Conservation (phyloP, 2,329 filamentous ascomycete species). For the Mycogone perniciosa region DNA sequence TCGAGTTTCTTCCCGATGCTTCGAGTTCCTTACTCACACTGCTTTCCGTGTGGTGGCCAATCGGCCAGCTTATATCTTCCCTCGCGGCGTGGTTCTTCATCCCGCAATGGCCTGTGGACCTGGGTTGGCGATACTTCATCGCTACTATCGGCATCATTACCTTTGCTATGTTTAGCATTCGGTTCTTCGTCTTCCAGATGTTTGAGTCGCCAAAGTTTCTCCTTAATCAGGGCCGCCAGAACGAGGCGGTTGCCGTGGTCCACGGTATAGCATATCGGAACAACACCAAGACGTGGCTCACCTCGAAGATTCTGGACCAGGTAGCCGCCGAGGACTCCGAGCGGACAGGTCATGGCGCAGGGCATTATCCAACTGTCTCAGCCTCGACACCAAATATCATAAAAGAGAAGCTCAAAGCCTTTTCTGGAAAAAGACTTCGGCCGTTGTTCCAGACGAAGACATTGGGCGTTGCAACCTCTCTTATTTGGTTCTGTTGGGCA, state of each 20-base stretch:
- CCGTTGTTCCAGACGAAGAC: constrained; percentile 56
- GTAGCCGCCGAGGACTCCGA: constrained; percentile 41
- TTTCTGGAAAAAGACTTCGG: constrained; percentile 60
- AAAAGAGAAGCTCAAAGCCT: constrained; percentile 54
- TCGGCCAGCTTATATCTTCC: constrained; percentile 70
- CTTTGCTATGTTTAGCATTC: constrained; percentile 68
- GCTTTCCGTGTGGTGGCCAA: constrained; percentile 81
- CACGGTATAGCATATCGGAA: constrained; percentile 73
- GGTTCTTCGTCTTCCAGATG: constrained; percentile 74
- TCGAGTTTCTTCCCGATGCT: constrained; percentile 74
- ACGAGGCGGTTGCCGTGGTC: constrained; percentile 72
- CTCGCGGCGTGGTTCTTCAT: constrained; percentile 72
- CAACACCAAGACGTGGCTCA: constrained; percentile 65
- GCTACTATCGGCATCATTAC: constrained; percentile 66
- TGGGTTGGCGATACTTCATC: constrained; percentile 73
- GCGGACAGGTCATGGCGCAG: background rate
- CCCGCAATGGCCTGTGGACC: constrained; percentile 57
- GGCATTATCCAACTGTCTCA: constrained; percentile 4
- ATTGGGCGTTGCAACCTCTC: constrained; percentile 43
- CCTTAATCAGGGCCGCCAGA: constrained; percentile 66
- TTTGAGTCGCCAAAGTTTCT: constrained; percentile 84
- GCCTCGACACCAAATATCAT: constrained; percentile 36
- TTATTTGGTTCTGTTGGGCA: constrained; percentile 75
- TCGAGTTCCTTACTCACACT: constrained; percentile 70
- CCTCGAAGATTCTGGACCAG: constrained; percentile 58